These are phyloP conservation scores for Colletotrichum gigasporum DNA, from an alignment of 2,329 filamentous ascomycete species.

Conservation along the genomic window DNA sequence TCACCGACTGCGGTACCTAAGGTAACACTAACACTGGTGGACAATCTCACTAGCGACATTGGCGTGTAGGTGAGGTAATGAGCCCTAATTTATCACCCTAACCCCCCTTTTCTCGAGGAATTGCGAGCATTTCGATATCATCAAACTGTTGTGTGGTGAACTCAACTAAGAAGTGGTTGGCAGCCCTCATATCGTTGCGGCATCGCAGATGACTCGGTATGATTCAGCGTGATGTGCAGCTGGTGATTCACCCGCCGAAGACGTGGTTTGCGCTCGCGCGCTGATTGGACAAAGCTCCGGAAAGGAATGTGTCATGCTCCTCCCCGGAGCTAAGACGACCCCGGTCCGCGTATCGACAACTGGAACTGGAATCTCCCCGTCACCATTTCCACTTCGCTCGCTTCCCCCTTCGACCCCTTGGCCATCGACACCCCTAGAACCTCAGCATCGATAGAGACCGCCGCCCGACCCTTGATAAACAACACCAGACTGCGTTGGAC, in stretches of 20 bases:
- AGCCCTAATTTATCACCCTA: no score
- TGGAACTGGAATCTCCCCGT: not conserved
- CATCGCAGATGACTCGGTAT: not conserved
- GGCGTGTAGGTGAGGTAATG: no score
- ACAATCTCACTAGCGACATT: no score
- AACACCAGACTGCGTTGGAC: not conserved
- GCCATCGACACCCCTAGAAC: not conserved
- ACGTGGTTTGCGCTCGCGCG: conserved; percentile 28
- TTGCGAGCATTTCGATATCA: no score
- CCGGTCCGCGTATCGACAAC: conserved; percentile 19
- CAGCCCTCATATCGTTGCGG: no score
- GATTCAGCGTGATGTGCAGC: not conserved
- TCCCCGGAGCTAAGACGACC: conserved; percentile 23
- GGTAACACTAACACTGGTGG: no score
- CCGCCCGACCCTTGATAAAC: not conserved
- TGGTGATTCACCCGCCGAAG: conserved; percentile 11
- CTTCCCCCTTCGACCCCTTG: not conserved
- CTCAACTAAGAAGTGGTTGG: no score
- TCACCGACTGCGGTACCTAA: no score
- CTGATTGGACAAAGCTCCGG: conserved; percentile 25
- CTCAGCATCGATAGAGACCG: not conserved
- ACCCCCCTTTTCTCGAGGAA: no score
- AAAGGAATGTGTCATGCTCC: conserved; percentile 20
- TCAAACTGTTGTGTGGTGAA: no score
- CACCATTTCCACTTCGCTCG: not conserved